Evolutionary conservation across 352 stramenopile genomes (phyloP).

Genomic region (Phytopythium cucurbitacearum): DNA sequence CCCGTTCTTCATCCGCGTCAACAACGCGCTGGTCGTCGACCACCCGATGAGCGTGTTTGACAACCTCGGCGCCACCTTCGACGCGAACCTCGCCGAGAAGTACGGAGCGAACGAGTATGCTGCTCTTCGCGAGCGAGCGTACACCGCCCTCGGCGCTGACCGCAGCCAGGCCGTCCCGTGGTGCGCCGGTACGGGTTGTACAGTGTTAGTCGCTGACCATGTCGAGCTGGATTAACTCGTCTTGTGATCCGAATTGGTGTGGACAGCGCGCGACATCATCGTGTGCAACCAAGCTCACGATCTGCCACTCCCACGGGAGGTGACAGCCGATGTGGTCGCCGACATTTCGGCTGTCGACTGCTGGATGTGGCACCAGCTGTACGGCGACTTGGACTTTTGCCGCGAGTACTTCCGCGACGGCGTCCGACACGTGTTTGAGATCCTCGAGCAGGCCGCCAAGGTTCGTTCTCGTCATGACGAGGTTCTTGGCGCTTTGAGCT

Average conservation of each 20-base stretch:
- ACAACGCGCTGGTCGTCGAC: constrained; percentile 1
- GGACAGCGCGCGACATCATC: constrained; percentile 19
- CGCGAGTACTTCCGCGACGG: constrained; percentile 12
- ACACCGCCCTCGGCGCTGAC: constrained; percentile 5
- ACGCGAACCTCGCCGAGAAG: constrained; percentile 5
- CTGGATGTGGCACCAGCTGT: constrained; percentile 26
- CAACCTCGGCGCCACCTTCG: constrained; percentile 6
- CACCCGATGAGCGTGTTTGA: constrained; percentile 13
- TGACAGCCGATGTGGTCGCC: constrained; percentile 12
- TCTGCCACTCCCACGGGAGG: constrained; percentile 9
- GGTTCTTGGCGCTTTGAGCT: background rate
- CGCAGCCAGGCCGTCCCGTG: constrained; percentile 10
- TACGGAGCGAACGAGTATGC: constrained; percentile 5
- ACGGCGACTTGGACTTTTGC: constrained; percentile 13
- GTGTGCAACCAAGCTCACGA: constrained; percentile 19
- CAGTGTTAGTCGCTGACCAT: too few relatives aligned
- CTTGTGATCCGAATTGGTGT: too few relatives aligned
- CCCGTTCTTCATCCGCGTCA: constrained; percentile 9
- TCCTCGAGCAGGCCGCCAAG: constrained; percentile 6
- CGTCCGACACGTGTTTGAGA: constrained; percentile 9
- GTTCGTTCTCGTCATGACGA: background rate
- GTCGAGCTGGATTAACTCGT: too few relatives aligned
- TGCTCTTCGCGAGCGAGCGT: constrained; percentile 8
- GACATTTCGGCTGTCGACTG: constrained; percentile 12
- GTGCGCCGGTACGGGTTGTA: constrained; percentile 10